Evolutionary conservation across 1,284 basidiomycete species (phyloP).

Genomic region (Cutaneotrichosporon mucoides): DNA sequence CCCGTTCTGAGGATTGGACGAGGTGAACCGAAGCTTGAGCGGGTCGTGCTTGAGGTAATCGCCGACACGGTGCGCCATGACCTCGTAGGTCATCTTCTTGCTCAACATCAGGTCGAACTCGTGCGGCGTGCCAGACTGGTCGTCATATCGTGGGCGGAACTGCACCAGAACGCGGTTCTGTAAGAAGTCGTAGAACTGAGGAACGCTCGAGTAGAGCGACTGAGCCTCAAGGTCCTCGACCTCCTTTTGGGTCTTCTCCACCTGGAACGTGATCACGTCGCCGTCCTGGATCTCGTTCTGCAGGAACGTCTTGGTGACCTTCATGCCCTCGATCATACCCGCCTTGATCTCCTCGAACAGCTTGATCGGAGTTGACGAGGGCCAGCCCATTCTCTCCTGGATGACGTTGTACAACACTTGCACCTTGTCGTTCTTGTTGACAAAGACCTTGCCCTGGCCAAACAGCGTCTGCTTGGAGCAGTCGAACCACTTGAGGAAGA

Average conservation of each 20-base stretch:
- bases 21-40: slow-evolving; percentile 96
- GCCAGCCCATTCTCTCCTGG: slow-evolving; percentile 96
- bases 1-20: slow-evolving; percentile 84
- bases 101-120: slow-evolving; percentile 89
- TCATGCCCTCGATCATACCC: slow-evolving; percentile 99
- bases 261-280: slow-evolving; percentile 98
- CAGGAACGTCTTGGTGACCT: slow-evolving; percentile 87
- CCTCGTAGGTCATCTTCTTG: slow-evolving; percentile 99
- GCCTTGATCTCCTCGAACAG: slow-evolving; percentile 99
- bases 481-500: slow-evolving; percentile 99
- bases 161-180: slow-evolving; percentile 96
- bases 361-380: slow-evolving; percentile 88
- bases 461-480: slow-evolving; percentile 83
- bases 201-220: slow-evolving; percentile 87
- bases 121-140: slow-evolving; percentile 58
- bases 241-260: slow-evolving; percentile 94
- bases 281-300: slow-evolving; percentile 99
- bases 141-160: slow-evolving; percentile 92
- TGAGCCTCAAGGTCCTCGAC: slow-evolving; percentile 84
- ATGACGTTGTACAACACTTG: slow-evolving; percentile 77
- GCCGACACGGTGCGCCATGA: slow-evolving; percentile 89
- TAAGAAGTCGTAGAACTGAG: slow-evolving; percentile 96
- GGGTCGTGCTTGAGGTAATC: slow-evolving; percentile 87
- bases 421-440: slow-evolving; percentile 82
- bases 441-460: slow-evolving; percentile 87